These are phyloP conservation scores for Gossypium lobatum DNA, from an alignment of 441 rosid species.

Conservation along the genomic window DNA sequence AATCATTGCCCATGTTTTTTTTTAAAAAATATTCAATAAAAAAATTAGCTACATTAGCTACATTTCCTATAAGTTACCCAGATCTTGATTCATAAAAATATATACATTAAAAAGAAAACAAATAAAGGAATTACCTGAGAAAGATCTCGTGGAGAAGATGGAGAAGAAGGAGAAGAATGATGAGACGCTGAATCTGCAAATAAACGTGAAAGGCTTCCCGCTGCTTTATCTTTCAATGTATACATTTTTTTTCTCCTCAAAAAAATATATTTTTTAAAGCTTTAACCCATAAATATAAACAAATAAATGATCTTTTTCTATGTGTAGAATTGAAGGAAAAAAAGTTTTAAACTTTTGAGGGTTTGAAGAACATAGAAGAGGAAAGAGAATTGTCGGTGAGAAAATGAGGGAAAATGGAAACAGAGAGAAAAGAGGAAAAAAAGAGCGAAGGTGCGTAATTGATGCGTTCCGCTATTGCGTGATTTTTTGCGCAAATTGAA, in stretches of 20 bases:
- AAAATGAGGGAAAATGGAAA: not conserved
- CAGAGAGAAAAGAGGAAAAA: not conserved
- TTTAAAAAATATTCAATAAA: not conserved
- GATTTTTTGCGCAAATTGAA: not conserved
- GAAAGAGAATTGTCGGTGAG: not conserved
- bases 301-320: not conserved
- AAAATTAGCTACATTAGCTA: not conserved
- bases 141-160: slow-evolving; percentile 31
- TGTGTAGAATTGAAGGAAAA: not conserved
- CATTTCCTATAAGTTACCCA: not conserved
- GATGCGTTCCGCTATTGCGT: not conserved
- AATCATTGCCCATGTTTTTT: not conserved
- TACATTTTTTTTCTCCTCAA: not conserved
- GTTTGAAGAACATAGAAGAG: not conserved
- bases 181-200: slow-evolving; percentile 36
- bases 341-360: not conserved
- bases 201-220: slow-evolving; percentile 68
- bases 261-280: not conserved
- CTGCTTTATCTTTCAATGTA: slow-evolving; percentile 58
- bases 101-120: not conserved
- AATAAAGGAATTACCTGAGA: slow-evolving; percentile 37
- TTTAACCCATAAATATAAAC: not conserved
- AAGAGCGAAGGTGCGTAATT: not conserved
- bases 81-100: not conserved
- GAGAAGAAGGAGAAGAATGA: not conserved